phyloP scores from a whole-genome alignment of 129 eudicot genomes.

The Pseudognaphalium luteoalbum region DNA sequence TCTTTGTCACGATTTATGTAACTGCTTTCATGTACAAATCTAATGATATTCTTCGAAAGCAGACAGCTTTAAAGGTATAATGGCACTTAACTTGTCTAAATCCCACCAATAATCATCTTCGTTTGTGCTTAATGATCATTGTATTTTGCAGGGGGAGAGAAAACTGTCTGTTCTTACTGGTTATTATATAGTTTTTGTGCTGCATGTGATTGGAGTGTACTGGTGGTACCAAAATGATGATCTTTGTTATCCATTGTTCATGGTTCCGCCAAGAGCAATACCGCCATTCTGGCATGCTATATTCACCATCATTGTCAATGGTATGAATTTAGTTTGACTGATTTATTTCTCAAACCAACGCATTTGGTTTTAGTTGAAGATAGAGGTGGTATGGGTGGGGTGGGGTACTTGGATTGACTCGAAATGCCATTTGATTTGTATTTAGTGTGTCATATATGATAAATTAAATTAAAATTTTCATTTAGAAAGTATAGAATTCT shows the following conservation, averaged over 20 bases:
- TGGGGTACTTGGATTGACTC: neutral
- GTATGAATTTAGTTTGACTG: slow-evolving; percentile 23
- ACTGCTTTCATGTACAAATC: slow-evolving; percentile 85
- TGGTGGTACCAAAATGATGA: slow-evolving; percentile 45
- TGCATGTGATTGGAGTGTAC: slow-evolving; percentile 51
- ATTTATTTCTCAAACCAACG: neutral
- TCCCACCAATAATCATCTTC: neutral
- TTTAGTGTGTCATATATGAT: neutral
- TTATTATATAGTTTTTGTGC: slow-evolving; percentile 51
- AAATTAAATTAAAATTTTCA: neutral
- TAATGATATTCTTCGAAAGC: slow-evolving; percentile 77
- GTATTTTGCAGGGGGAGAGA: slow-evolving; percentile 71
- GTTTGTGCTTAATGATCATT: neutral
- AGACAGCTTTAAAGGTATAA: slow-evolving; percentile 66
- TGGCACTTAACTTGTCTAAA: neutral
- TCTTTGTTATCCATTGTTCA: slow-evolving; percentile 39
- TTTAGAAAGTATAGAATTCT: neutral
- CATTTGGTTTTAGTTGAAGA: neutral
- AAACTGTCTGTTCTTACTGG: slow-evolving; percentile 61
- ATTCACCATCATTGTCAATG: slow-evolving; percentile 41
- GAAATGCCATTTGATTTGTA: neutral
- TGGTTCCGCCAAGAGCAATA: slow-evolving; percentile 43
- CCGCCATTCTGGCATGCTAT: slow-evolving; percentile 48
- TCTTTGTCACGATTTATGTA: slow-evolving; percentile 63
- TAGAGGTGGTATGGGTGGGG: neutral